Evolutionary conservation across 345 rosid genomes (phyloP).

Genomic region (Citrus reticulata): DNA sequence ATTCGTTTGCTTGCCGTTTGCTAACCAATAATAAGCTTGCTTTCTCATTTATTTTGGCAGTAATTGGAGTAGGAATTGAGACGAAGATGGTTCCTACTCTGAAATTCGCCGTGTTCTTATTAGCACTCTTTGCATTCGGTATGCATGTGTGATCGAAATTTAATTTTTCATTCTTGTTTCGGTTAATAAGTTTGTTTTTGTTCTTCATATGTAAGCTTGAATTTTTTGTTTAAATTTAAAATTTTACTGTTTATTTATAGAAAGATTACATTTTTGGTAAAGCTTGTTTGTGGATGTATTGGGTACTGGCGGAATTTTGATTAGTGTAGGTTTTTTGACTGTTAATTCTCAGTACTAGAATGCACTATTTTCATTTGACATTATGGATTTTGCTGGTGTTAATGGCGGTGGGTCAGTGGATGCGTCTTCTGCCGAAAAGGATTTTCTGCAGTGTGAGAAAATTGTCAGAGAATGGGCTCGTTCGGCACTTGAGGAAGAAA

Average conservation of each 20-base stretch:
- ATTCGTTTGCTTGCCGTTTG: neutral
- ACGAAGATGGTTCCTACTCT: constrained; percentile 46
- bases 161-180: neutral
- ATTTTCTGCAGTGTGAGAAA: constrained; percentile 56
- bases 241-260: no score
- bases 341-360: neutral
- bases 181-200: neutral
- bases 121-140: constrained; percentile 54
- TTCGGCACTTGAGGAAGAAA: constrained; percentile 50
- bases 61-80: constrained; percentile 25
- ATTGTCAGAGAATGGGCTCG: constrained; percentile 67
- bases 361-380: neutral
- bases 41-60: constrained; percentile 17
- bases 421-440: constrained; percentile 36
- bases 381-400: constrained; percentile 2
- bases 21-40: neutral
- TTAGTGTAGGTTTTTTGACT: neutral
- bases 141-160: neutral
- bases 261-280: neutral
- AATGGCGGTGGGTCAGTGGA: constrained; percentile 28
- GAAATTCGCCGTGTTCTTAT: constrained; percentile 30
- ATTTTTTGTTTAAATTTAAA: no score
- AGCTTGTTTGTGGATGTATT: neutral
- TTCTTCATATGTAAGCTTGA: neutral
- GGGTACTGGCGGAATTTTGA: neutral